Evolutionary conservation across 2,329 filamentous ascomycete genomes (phyloP).

Genomic region (Myriosclerotinia duriaeana): DNA sequence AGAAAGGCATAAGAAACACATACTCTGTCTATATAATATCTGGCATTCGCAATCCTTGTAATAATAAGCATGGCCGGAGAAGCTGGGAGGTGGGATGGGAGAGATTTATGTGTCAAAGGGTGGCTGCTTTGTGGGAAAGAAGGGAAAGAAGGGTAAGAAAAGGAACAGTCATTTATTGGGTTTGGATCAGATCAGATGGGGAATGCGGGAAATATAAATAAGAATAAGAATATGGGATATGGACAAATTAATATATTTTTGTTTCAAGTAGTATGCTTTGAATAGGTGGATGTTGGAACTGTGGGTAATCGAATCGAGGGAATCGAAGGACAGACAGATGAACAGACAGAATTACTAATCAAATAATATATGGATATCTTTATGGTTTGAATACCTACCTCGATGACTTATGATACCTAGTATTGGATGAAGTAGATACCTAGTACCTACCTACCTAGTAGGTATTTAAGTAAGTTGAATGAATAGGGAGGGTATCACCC

Average conservation of each 20-base stretch:
- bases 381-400: too few species aligned
- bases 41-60: conserved; percentile 16
- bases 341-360: too few species aligned
- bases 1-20: conserved; percentile 14
- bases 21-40: conserved; percentile 24
- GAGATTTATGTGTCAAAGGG: not conserved
- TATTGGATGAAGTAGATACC: too few species aligned
- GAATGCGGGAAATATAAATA: not conserved
- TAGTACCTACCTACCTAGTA: too few species aligned
- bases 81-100: not conserved
- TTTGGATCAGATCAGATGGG: not conserved
- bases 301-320: not conserved
- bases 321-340: not conserved
- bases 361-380: too few species aligned
- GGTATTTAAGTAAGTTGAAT: too few species aligned
- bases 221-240: conserved; percentile 1
- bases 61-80: conserved; percentile 6
- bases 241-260: conserved; percentile 8
- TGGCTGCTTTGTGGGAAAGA: not conserved
- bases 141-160: not conserved
- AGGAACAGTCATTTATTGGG: not conserved
- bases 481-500: too few species aligned
- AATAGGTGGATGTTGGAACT: not conserved
- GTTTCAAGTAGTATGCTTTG: not conserved
- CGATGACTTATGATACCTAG: too few species aligned